These are phyloP conservation scores for Dictyostelium brefeldianum DNA, from an alignment of 78 protist genomes.

Conservation along the genomic window DNA sequence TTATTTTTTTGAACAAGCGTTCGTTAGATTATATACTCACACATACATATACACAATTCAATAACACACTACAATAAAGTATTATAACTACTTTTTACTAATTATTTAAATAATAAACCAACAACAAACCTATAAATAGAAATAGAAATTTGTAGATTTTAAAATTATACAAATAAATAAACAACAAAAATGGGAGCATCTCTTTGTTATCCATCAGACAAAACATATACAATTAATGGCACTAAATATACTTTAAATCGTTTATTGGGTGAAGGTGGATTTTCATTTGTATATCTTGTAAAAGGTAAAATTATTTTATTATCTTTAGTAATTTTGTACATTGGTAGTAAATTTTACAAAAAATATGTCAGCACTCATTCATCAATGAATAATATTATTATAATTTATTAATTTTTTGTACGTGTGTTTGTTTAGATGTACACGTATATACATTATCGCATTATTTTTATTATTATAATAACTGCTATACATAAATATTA, in stretches of 20 bases:
- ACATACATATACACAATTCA: too few relatives aligned
- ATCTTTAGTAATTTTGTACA: not conserved
- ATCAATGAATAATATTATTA: not conserved
- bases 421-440: not conserved
- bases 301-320: constrained; percentile 27
- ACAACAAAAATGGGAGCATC: constrained; percentile 30
- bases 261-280: constrained; percentile 72
- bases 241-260: constrained; percentile 7
- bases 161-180: not conserved
- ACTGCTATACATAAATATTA: too few relatives aligned
- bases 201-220: constrained; percentile 60
- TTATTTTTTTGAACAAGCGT: too few relatives aligned
- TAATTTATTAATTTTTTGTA: not conserved
- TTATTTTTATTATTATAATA: too few relatives aligned
- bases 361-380: not conserved
- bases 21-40: too few relatives aligned
- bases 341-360: too few relatives aligned
- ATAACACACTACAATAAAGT: too few relatives aligned
- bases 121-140: not conserved
- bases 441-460: not conserved
- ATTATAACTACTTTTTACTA: too few relatives aligned
- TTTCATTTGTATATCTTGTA: constrained; percentile 76
- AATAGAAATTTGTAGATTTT: not conserved
- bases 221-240: constrained; percentile 31
- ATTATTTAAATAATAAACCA: too few relatives aligned